Conservation (phyloP, 257 asterid species). For the Nicotiana benthamiana region DNA sequence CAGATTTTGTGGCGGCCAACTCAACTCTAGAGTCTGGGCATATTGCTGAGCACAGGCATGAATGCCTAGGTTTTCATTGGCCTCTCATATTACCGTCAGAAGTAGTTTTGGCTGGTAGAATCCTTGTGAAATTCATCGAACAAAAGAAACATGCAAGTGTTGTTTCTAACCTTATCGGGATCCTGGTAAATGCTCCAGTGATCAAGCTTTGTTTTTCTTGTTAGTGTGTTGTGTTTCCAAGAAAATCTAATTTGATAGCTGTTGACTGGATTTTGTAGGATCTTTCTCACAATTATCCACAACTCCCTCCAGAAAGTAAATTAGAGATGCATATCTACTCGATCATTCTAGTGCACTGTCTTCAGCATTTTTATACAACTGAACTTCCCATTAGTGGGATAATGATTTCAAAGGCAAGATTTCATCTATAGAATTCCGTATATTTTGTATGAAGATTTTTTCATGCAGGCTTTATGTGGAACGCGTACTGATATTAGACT, state of each 20-base stretch:
- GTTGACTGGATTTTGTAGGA: slow-evolving; percentile 41
- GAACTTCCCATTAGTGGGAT: slow-evolving; percentile 46
- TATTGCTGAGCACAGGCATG: slow-evolving; percentile 70
- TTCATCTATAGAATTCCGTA: background rate
- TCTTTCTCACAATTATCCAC: slow-evolving; percentile 73
- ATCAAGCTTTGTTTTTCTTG: slow-evolving; percentile 4
- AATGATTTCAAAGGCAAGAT: slow-evolving; percentile 50
- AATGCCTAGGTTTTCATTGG: slow-evolving; percentile 84
- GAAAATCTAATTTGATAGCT: slow-evolving; percentile 16
- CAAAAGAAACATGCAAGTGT: slow-evolving; percentile 29
- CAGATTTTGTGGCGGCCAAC: slow-evolving; percentile 26
- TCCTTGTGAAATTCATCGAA: slow-evolving; percentile 53
- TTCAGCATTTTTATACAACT: slow-evolving; percentile 43
- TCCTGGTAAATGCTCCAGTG: slow-evolving; percentile 34
- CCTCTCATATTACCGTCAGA: slow-evolving; percentile 80
- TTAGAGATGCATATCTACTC: slow-evolving; percentile 81
- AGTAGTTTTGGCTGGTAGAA: slow-evolving; percentile 82
- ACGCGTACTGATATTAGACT: background rate
- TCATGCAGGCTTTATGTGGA: background rate
- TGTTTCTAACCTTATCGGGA: slow-evolving; percentile 23
- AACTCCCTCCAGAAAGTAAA: slow-evolving; percentile 60
- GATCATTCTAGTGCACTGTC: slow-evolving; percentile 56
- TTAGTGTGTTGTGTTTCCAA: background rate
- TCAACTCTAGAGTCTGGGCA: slow-evolving; percentile 25
- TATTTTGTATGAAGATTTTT: background rate